Evolutionary conservation across 768 basidiomycete genomes (phyloP).

Genomic region (Ramaria sp.): DNA sequence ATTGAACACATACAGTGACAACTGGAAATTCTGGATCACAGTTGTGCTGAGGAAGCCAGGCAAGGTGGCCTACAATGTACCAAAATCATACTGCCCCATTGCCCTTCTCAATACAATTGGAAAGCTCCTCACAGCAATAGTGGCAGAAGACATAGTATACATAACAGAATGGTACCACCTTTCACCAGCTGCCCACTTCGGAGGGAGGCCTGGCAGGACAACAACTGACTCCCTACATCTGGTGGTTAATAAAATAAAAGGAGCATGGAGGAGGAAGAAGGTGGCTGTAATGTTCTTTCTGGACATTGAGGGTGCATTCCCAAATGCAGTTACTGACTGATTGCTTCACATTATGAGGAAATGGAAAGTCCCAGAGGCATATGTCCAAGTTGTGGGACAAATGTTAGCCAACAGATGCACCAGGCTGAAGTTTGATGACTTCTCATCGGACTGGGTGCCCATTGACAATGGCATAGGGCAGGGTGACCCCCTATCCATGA

Average conservation of each 20-base stretch:
- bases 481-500: constrained; percentile 11
- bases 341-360: constrained; percentile 18
- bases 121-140: constrained; percentile 19
- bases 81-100: too few relatives aligned
- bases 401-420: constrained; percentile 10
- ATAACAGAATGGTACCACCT: constrained; percentile 21
- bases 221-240: constrained; percentile 21
- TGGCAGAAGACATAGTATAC: constrained; percentile 18
- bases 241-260: constrained; percentile 24
- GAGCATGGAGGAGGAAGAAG: constrained; percentile 20
- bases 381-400: constrained; percentile 14
- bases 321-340: constrained; percentile 7
- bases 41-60: constrained; percentile 22
- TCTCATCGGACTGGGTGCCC: not conserved
- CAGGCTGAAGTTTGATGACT: not conserved
- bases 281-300: too few relatives aligned
- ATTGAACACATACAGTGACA: constrained; percentile 18
- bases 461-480: not conserved
- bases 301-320: too few relatives aligned
- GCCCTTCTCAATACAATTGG: too few relatives aligned
- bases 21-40: constrained; percentile 21
- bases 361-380: constrained; percentile 15
- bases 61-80: too few relatives aligned
- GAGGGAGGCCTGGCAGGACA: constrained; percentile 19
- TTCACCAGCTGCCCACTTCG: constrained; percentile 19